Conservation (phyloP, 2,329 filamentous ascomycete species). For the Beauveria bassiana region DNA sequence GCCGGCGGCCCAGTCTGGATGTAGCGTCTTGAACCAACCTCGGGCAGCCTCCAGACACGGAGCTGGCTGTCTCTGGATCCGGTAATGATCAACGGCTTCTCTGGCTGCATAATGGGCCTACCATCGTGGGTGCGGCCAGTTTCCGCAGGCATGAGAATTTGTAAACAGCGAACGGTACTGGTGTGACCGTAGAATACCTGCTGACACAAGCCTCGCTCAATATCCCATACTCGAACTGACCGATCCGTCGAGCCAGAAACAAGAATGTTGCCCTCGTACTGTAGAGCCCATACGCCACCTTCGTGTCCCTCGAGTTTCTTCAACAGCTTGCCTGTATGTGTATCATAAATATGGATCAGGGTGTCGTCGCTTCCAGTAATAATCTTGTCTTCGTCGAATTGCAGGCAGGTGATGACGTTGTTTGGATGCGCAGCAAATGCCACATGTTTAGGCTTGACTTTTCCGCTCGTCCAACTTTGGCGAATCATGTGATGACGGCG, state of each 20-base stretch:
- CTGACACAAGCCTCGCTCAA: conserved; percentile 83
- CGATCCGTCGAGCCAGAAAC: conserved; percentile 95
- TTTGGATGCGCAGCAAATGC: conserved; percentile 94
- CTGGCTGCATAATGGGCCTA: conserved; percentile 77
- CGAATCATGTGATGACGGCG: conserved; percentile 86
- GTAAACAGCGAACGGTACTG: conserved; percentile 89
- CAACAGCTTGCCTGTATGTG: conserved; percentile 79
- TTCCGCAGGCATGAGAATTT: conserved; percentile 83
- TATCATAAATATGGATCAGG: conserved; percentile 96
- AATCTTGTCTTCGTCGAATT: conserved; percentile 98
- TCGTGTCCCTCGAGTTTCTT: conserved; percentile 88
- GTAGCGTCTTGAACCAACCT: conserved; percentile 67
- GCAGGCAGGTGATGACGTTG: conserved; percentile 94
- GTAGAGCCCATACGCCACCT: conserved; percentile 93
- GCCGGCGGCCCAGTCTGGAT: conserved; percentile 71
- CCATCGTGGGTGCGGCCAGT: conserved; percentile 66
- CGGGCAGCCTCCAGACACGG: conserved; percentile 87
- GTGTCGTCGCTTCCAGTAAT: conserved; percentile 96
- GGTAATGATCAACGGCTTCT: conserved; percentile 93
- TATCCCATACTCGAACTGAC: conserved; percentile 99
- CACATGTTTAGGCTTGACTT: conserved; percentile 79
- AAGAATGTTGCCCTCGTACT: conserved; percentile 90
- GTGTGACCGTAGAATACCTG: conserved; percentile 98
- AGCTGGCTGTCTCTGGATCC: conserved; percentile 92
- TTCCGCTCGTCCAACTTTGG: conserved; percentile 83